Evolutionary conservation across 768 basidiomycete species (phyloP).

Genomic region (Daedalea quercina): DNA sequence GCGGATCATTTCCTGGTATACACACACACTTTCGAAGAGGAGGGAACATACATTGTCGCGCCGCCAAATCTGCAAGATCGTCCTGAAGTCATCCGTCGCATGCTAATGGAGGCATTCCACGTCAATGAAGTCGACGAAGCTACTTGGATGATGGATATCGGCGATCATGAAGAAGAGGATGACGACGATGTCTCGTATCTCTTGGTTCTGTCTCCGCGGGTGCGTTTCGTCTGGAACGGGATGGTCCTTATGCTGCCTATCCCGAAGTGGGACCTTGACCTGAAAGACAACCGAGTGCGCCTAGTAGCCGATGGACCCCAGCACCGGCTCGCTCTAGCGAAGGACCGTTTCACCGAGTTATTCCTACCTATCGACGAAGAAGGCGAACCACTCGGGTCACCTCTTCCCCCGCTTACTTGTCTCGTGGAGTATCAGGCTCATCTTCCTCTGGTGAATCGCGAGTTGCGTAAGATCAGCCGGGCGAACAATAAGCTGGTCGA

Average conservation of each 20-base stretch:
- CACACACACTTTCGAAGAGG: constrained; percentile 77
- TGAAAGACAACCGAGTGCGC: constrained; percentile 74
- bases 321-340: constrained; percentile 66
- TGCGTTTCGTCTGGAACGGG: constrained; percentile 89
- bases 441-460: constrained; percentile 81
- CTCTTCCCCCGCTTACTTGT: constrained; percentile 38
- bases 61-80: constrained; percentile 69
- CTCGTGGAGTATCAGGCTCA: constrained; percentile 84
- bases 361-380: constrained; percentile 57
- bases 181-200: constrained; percentile 68
- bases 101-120: constrained; percentile 83
- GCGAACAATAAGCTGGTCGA: constrained; percentile 88
- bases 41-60: constrained; percentile 90
- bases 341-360: constrained; percentile 65
- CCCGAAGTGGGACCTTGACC: constrained; percentile 71
- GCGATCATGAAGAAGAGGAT: constrained; percentile 42
- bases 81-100: constrained; percentile 68
- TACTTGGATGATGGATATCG: constrained; percentile 35
- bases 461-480: constrained; percentile 85
- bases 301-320: constrained; percentile 88
- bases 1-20: constrained; percentile 94
- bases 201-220: constrained; percentile 78
- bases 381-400: constrained; percentile 39
- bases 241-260: constrained; percentile 73
- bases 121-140: constrained; percentile 53